These are phyloP conservation scores for Arthrinium puccinioides DNA, from an alignment of 2,329 filamentous ascomycete genomes.

Conservation along the genomic window DNA sequence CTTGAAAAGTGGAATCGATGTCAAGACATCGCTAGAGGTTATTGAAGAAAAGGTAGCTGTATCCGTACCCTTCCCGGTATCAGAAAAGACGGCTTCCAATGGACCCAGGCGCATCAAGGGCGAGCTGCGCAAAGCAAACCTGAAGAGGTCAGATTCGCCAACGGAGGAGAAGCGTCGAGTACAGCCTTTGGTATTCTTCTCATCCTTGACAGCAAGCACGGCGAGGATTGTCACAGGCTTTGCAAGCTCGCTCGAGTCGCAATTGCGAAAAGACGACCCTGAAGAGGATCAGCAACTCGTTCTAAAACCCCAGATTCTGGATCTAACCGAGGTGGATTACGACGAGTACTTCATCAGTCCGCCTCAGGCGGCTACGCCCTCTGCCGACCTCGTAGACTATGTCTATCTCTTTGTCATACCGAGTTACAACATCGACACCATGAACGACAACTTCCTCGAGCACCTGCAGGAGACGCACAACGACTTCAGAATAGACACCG, in stretches of 20 bases:
- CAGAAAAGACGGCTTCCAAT: constrained; percentile 12
- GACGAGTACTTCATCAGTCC: constrained; percentile 85
- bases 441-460: constrained; percentile 79
- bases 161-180: constrained; percentile 37
- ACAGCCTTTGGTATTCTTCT: constrained; percentile 79
- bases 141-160: constrained; percentile 18
- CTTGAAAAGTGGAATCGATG: constrained; percentile 7
- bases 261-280: constrained; percentile 42
- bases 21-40: constrained; percentile 17
- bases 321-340: constrained; percentile 81
- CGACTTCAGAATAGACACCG: constrained; percentile 93
- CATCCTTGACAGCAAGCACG: constrained; percentile 78
- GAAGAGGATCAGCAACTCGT: constrained; percentile 29
- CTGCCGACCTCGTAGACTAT: constrained; percentile 43
- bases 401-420: constrained; percentile 84
- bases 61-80: neutral
- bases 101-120: constrained; percentile 45
- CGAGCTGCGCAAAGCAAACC: constrained; percentile 25
- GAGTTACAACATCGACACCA: constrained; percentile 91
- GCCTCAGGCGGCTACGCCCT: constrained; percentile 53
- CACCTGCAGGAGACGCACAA: constrained; percentile 90
- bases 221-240: constrained; percentile 64
- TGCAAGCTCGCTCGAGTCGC: constrained; percentile 41
- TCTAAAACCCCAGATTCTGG: constrained; percentile 57
- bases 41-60: constrained; percentile 10